A percentile compares a stretch with the other conserved stretches of the same genome.
phyloP scores from a whole-genome alignment of 164 flowering plant genomes.

The Tetrastigma voinierianum region DNA sequence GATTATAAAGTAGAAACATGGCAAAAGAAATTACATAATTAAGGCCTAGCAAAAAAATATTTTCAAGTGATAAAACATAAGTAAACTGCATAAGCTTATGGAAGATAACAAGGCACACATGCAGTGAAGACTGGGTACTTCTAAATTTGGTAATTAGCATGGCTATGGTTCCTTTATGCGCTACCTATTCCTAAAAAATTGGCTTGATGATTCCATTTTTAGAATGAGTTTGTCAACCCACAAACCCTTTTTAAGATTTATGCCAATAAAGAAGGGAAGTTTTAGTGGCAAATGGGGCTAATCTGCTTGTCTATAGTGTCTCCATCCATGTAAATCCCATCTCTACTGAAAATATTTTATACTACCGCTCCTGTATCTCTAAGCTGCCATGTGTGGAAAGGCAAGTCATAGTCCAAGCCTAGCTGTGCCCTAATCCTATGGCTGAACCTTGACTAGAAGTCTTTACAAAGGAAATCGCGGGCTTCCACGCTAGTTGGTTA shows the following conservation, averaged over 20 bases:
- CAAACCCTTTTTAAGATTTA: background rate
- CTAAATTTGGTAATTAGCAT: background rate
- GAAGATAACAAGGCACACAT: background rate
- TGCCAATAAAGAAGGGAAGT: background rate
- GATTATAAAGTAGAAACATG: too few relatives aligned
- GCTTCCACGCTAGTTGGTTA: background rate
- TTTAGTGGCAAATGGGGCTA: background rate
- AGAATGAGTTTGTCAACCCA: too few relatives aligned
- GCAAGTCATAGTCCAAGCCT: background rate
- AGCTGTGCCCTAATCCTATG: background rate
- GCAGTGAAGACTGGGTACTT: background rate
- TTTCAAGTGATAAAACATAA: background rate
- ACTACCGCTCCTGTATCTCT: background rate
- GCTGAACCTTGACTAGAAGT: background rate
- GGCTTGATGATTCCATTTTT: too few relatives aligned
- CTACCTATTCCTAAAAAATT: too few relatives aligned
- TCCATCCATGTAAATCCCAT: background rate
- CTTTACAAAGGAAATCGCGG: background rate
- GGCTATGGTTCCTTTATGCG: background rate
- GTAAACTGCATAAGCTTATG: too few relatives aligned
- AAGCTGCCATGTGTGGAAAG: background rate
- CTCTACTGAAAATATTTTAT: background rate
- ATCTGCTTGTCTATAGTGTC: background rate
- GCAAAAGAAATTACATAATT: too few relatives aligned
- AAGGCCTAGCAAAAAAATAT: background rate